A percentile compares a stretch with the other conserved stretches of the same genome.
Conservation (phyloP, 2,329 filamentous ascomycete species). For the Trichoderma atrobrunneum region DNA sequence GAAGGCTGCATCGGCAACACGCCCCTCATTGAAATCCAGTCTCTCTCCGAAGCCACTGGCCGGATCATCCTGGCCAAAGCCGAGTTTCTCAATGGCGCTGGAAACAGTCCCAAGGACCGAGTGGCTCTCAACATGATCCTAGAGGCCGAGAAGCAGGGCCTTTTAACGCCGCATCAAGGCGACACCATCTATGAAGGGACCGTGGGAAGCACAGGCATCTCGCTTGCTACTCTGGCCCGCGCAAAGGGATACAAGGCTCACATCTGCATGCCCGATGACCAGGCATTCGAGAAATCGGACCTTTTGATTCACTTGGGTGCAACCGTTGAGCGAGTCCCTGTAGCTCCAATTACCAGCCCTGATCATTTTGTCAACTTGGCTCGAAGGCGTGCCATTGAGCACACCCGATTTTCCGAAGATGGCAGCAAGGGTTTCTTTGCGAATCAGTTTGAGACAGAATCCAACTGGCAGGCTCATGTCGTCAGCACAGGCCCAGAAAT, state of each 20-base stretch:
- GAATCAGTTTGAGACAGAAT: slow-evolving; percentile 89
- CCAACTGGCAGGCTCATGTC: slow-evolving; percentile 86
- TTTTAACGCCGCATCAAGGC: slow-evolving; percentile 74
- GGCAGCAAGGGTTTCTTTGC: slow-evolving; percentile 84
- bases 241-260: slow-evolving; percentile 88
- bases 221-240: slow-evolving; percentile 81
- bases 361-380: slow-evolving; percentile 95
- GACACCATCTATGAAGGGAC: slow-evolving; percentile 98
- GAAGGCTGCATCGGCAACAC: slow-evolving; percentile 93
- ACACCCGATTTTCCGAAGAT: slow-evolving; percentile 56
- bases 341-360: slow-evolving; percentile 89
- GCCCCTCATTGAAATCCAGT: slow-evolving; percentile 80
- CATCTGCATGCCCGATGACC: slow-evolving; percentile 96
- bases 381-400: slow-evolving; percentile 69
- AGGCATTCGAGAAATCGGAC: slow-evolving; percentile 83
- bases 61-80: slow-evolving; percentile 90
- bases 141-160: slow-evolving; percentile 72
- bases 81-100: slow-evolving; percentile 94
- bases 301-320: slow-evolving; percentile 87
- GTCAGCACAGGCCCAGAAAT: slow-evolving; percentile 87
- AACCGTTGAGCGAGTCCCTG: slow-evolving; percentile 83
- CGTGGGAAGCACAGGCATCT: slow-evolving; percentile 94
- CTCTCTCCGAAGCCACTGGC: slow-evolving; percentile 80
- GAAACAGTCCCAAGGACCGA: slow-evolving; percentile 90
- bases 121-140: slow-evolving; percentile 89